Conservation (phyloP, 2,329 filamentous ascomycete genomes). For the Cladosporium sp. region DNA sequence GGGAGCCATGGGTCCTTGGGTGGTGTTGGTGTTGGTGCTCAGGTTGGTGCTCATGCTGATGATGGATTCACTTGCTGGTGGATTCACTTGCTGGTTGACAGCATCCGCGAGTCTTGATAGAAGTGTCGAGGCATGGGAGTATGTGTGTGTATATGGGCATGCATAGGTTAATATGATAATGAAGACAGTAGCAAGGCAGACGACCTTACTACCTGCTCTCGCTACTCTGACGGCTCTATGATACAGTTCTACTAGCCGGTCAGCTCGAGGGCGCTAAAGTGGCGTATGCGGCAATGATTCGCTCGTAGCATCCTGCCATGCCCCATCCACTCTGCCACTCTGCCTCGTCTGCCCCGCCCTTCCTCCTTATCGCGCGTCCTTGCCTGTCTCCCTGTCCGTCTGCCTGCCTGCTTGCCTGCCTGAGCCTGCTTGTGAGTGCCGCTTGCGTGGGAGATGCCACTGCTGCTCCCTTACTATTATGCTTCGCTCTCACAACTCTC, state of each 20-base stretch:
- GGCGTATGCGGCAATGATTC: background rate
- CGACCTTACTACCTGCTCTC: background rate
- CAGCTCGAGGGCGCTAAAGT: conserved; percentile 6
- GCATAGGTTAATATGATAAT: no score
- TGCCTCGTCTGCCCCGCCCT: conserved; percentile 4
- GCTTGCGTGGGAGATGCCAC: no score
- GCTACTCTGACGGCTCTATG: background rate
- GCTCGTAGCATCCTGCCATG: background rate
- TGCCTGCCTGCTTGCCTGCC: background rate
- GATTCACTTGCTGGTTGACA: no score
- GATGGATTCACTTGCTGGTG: background rate
- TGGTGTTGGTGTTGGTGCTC: background rate
- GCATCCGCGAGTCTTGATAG: background rate
- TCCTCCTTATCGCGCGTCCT: background rate
- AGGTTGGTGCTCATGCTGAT: background rate
- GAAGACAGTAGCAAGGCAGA: background rate
- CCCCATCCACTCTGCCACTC: no score
- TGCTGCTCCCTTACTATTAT: background rate
- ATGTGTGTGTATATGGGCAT: no score
- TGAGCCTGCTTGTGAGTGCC: no score
- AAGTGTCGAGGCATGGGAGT: background rate
- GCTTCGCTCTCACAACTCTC: background rate
- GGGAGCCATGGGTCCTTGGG: no score
- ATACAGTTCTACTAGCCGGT: conserved; percentile 7
- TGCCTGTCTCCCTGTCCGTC: no score